Evolutionary conservation across 768 basidiomycete genomes (phyloP).

Genomic region (Podaxis mareebaensis): DNA sequence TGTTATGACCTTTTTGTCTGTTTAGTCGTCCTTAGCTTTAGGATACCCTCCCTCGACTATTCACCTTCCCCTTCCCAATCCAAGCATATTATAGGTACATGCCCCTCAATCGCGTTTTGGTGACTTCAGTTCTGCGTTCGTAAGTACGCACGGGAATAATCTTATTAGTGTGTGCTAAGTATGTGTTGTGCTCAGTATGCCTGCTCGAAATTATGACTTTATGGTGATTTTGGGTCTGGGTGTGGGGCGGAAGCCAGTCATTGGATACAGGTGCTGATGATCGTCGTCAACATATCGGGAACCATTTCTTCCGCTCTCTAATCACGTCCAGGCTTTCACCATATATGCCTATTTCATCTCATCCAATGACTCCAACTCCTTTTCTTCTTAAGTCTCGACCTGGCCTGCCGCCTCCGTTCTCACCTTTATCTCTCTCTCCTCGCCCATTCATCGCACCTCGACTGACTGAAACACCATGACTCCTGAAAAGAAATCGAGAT

Average conservation of each 20-base stretch:
- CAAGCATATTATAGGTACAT: constrained; percentile 11
- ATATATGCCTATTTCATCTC: constrained; percentile 3
- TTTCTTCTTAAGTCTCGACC: background rate
- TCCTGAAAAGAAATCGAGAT: constrained; percentile 31
- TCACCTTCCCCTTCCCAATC: background rate
- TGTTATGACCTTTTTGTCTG: constrained; percentile 15
- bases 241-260: background rate
- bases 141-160: background rate
- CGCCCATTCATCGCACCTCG: too few relatives aligned
- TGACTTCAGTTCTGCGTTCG: background rate
- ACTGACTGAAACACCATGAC: background rate
- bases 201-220: background rate
- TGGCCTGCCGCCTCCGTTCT: background rate
- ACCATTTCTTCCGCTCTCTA: background rate
- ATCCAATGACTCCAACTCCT: background rate
- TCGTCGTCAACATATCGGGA: background rate
- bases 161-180: constrained; percentile 5
- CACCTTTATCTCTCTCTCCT: background rate
- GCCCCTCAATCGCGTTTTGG: background rate
- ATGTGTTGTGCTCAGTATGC: background rate
- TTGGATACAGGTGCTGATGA: background rate
- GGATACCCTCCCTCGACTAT: constrained; percentile 21
- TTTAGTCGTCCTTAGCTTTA: constrained; percentile 17
- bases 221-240: background rate
- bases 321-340: background rate